Base-by-base conservation (phyloP, 2,329 filamentous ascomycete species). In the Trichoderma atroviride region DNA sequence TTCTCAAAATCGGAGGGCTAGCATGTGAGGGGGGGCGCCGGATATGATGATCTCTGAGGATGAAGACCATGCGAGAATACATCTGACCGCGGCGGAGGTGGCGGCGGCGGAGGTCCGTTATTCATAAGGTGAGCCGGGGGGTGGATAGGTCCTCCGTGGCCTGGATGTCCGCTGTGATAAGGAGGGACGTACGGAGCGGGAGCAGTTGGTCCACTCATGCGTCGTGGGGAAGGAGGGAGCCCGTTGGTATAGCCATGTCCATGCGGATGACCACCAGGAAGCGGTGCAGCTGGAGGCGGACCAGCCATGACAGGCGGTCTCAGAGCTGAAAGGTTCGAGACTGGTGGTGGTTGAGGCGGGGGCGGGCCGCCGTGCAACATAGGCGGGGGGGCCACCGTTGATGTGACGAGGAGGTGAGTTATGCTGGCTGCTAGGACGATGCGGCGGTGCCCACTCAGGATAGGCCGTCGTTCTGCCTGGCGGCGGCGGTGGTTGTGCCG, bases 141-240 rank as follows among this genome's bases (percentile, higher is more conserved):
- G 53, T 78, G 75, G 27, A 74, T 19, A n/a, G 68, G 61, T 40
- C 40, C 60, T 24, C 60, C 68, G 27, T 71, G 70, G 50, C 67
- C 70, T 10, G 71, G 70, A 40, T 76, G 78, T 16, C 72, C 74
- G 31, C 74, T 70, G n/a, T 78, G 75, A 56, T 79, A 81, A 5
- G 80, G 74, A 13, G 79, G 75, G 55, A 79, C 75, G 72, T 83
- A 86, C n/a, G 82, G 78, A 14, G 78, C 76, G 31, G 83, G 78
- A 9, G 81, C 78, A 10, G 81, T 76, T 11, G 81, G 81, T 13
- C 81, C 83, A 60, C 79, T 82, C 67, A 81, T 71, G 47, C 83
- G 81, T 40, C 83, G 83, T 24, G 86, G 84, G 4, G 86, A 87
- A 1, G 80, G 81, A 2, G 84, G 83, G 65, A 84, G 75, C 27